A percentile compares a stretch with the other conserved stretches of the same genome.
These are phyloP conservation scores for Leonotis leonurus DNA, from an alignment of 257 asterid genomes.

Conservation along the genomic window DNA sequence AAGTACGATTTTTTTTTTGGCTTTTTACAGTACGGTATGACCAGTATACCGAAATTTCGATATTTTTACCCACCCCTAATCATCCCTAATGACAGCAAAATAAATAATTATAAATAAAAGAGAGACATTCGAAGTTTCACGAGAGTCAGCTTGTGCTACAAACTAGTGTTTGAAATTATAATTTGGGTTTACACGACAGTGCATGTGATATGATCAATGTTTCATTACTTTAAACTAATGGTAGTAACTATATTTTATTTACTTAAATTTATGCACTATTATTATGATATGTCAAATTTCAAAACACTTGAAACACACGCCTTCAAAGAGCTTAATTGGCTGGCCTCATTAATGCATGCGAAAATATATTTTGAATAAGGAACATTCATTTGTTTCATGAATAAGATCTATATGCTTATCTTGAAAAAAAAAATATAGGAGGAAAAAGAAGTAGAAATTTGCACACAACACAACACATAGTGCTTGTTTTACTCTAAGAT, in stretches of 20 bases:
- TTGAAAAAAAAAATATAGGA: background rate
- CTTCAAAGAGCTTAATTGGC: background rate
- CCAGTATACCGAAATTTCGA: too few relatives aligned
- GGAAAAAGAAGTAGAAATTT: background rate
- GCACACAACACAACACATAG: background rate
- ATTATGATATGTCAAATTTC: too few relatives aligned
- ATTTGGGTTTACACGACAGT: slow-evolving; percentile 13
- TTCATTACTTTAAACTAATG: background rate
- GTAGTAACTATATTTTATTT: background rate
- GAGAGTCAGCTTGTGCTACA: background rate
- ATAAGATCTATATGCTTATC: background rate
- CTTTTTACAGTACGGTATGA: too few relatives aligned
- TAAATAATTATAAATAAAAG: too few relatives aligned
- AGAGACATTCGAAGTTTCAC: background rate
- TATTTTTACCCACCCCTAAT: too few relatives aligned
- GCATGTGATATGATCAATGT: slow-evolving; percentile 16
- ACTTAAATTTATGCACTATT: background rate
- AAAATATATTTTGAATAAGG: background rate
- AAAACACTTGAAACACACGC: background rate
- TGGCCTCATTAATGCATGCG: background rate
- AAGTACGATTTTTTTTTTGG: too few relatives aligned
- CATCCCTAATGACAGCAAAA: too few relatives aligned
- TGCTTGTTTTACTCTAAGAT: background rate
- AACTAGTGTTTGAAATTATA: background rate
- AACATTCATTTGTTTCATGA: background rate